Base-by-base conservation (phyloP, 202 grass and related monocot species). In the Alloteropsis angusta region DNA sequence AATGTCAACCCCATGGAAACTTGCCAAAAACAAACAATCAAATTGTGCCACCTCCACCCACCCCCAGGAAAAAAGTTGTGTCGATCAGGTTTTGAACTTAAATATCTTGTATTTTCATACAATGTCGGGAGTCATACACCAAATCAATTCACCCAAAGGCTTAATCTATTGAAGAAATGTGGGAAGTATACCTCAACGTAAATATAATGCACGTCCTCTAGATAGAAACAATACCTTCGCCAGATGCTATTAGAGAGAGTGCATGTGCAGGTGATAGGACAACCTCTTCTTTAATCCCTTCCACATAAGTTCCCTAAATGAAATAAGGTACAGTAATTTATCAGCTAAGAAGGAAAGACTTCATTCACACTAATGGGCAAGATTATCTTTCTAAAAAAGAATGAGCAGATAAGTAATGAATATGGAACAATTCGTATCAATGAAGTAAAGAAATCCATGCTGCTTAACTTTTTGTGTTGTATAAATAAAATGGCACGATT, bases 231-330 rank as follows among this genome's bases (percentile, higher is more conserved):
- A 60, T 93, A 97, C 91, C 91, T 97, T 97, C 87, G 36, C 87
- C 93, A 84, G 93, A 80, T 89, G 93, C 91, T 80, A 97, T 97
- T 68, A 93, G 79, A 82, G 93, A 97, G 84, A 97, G 93, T 7
- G 91, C 88, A 82, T 97, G 93, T 56, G 91, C 91, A 82, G 93
- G 93, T 83, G 93, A 97, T 62, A 97, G 79, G 77, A 97, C 88
- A 14, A 97, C 93, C 72, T 97, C 93, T 91, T 97, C 93, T 89
- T 97, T 97, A 77, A 97, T 89, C 59, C 93, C 91, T 88, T 97
- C 91, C 52, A 97, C 94, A 84, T 97, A 97, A 72, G 91, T 91
- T 84, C 94, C 94, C 94, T 97, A 63, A 79, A 70, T 48, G 70
- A 59, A 92, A 71, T 61, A 70, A 77, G 50, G 4, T 65, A 57